Evolutionary conservation across 352 stramenopile genomes (phyloP).

Genomic region (Elongisporangium undulatum): DNA sequence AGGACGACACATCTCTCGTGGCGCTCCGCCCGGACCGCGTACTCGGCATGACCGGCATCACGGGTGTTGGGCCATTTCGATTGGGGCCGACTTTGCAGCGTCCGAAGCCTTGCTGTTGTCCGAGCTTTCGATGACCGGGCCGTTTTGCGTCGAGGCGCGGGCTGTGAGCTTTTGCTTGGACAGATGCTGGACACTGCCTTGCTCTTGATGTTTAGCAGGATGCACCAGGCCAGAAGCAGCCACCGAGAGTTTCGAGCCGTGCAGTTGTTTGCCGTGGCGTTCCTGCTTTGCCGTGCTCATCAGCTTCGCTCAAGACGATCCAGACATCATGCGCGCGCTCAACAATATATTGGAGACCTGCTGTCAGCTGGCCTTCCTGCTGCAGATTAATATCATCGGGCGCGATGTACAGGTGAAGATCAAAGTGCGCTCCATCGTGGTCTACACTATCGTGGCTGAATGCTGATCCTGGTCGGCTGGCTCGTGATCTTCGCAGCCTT

Average conservation of each 20-base stretch:
- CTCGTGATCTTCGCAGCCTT: neutral
- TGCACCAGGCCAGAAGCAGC: constrained; percentile 9
- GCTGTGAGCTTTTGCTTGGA: neutral
- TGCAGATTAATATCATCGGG: constrained; percentile 17
- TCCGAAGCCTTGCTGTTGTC: neutral
- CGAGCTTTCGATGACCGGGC: neutral
- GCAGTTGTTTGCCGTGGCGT: constrained; percentile 6
- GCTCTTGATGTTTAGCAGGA: constrained; percentile 11
- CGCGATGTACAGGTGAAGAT: constrained; percentile 19
- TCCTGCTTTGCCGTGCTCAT: constrained; percentile 17
- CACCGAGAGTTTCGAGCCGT: neutral
- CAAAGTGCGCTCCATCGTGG: constrained; percentile 5
- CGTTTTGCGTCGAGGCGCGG: neutral
- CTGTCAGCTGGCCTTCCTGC: constrained; percentile 17
- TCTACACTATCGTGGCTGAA: constrained; percentile 5
- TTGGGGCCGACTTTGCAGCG: neutral
- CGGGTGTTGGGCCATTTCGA: neutral
- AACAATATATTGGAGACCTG: constrained; percentile 12
- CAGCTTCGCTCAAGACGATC: constrained; percentile 7
- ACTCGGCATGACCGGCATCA: neutral
- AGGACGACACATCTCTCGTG: neutral
- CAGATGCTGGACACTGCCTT: constrained; percentile 5
- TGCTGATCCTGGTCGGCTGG: constrained; percentile 1
- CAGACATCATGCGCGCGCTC: constrained; percentile 3
- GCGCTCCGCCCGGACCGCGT: neutral